Base-by-base conservation (phyloP, 768 basidiomycete genomes). In the Hemileccinum impolitum region DNA sequence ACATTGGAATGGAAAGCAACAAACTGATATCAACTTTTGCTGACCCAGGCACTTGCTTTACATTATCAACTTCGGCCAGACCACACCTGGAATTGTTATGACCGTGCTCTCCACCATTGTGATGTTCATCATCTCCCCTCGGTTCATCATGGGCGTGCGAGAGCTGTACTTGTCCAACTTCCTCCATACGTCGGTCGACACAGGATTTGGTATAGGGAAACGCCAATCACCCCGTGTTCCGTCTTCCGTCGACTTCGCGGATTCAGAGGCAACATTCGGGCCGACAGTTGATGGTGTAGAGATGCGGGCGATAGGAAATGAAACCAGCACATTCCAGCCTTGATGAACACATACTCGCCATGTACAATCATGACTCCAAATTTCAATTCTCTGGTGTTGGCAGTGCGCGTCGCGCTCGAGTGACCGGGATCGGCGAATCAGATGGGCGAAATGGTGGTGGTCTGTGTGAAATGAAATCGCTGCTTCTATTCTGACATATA, bases 61-160 rank as follows among this genome's bases (percentile, higher is more conserved):
- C 21, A 48, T 45, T 8, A 11, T 61, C 43, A 6, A 51, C 17
- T 51, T 62, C 18, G 48, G 51, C 5, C 7, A 39, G 25, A 14
- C 4, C 2, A 5, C 0, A 6, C 1, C 17, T 6, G 57, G 26
- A 17, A n/a, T 1, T 4, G 26, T 47, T 8, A 12, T 44, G 36
- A 23, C 31, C 34, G 1, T 2, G 15, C 0, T 52, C 23, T 4
- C 28, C 14, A 19, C 23, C 38, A 12, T 48, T 30, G 3, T 39
- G 4, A 19, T 56, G 45, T 59, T 42, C 15, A n/a, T 34, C 9
- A 39, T 61, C 40, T 25, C 54, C 3, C 54, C 60, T 10, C 56
- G 60, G 8, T 62, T 61, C 40, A 50, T 61, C 23, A 41, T 61
- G 17, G 56, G 34, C 40, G 41, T 61, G 23, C 57, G 60, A 11